phyloP scores from a whole-genome alignment of 306 rosid species.

The Senna tora region DNA sequence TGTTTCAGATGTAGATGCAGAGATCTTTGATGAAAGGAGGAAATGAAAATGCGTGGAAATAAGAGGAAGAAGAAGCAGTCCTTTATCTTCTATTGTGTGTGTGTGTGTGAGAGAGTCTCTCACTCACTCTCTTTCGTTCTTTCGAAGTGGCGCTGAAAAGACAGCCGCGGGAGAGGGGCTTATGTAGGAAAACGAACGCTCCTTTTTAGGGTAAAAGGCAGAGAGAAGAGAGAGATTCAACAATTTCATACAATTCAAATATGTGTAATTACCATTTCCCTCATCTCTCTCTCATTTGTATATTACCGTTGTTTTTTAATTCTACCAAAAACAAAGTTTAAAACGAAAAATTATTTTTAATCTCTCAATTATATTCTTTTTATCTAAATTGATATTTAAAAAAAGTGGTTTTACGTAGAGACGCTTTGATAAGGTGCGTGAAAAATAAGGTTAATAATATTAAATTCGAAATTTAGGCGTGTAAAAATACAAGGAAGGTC shows the following conservation, averaged over 20 bases:
- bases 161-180: slow-evolving; percentile 51
- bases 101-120: no score
- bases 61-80: slow-evolving; percentile 38
- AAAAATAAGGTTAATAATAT: neutral
- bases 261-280: slow-evolving; percentile 45
- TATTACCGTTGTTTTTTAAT: no score
- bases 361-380: no score
- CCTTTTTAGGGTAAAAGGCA: slow-evolving; percentile 67
- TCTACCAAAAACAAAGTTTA: no score
- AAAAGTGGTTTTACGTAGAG: no score
- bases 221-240: slow-evolving; percentile 33
- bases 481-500: neutral
- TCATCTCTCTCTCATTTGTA: no score
- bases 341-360: no score
- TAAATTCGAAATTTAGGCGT: slow-evolving; percentile 16
- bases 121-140: slow-evolving; percentile 3
- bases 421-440: neutral
- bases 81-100: slow-evolving; percentile 23
- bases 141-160: slow-evolving; percentile 51
- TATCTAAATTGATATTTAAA: no score
- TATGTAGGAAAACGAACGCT: slow-evolving; percentile 69
- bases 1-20: neutral
- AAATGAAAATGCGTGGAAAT: slow-evolving; percentile 38
- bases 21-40: slow-evolving; percentile 26
- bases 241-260: slow-evolving; percentile 25